Percentiles rank a stretch among this genome's conserved stretches.
These are phyloP conservation scores for Leishmania major DNA, from an alignment of 208 protist genomes.

Conservation along the genomic window DNA sequence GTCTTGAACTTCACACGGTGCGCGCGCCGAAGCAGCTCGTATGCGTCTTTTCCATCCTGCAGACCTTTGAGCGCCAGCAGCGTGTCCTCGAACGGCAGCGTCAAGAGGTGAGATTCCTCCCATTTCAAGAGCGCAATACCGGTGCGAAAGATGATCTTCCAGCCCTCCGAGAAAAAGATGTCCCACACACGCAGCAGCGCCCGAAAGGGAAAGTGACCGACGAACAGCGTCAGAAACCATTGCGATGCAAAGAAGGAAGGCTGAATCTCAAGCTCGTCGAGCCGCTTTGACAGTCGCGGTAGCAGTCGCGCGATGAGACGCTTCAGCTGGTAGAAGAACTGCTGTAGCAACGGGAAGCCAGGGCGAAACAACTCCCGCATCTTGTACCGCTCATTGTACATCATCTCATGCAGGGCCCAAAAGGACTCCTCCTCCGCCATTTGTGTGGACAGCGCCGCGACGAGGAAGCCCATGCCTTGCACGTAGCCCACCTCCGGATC, in stretches of 20 bases:
- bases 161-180: slow-evolving; percentile 92
- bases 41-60: slow-evolving; percentile 84
- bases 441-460: slow-evolving; percentile 86
- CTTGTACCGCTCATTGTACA: slow-evolving; percentile 83
- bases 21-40: slow-evolving; percentile 73
- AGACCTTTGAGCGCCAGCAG: slow-evolving; percentile 82
- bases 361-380: slow-evolving; percentile 88
- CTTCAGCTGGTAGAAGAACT: slow-evolving; percentile 90
- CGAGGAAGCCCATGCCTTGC: slow-evolving; percentile 95
- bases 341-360: slow-evolving; percentile 90
- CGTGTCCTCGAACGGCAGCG: slow-evolving; percentile 76
- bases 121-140: slow-evolving; percentile 90
- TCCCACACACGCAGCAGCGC: slow-evolving; percentile 92
- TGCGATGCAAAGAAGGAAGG: slow-evolving; percentile 92
- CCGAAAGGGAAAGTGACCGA: slow-evolving; percentile 88
- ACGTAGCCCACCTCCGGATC: slow-evolving; percentile 95
- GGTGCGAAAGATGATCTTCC: slow-evolving; percentile 94
- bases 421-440: slow-evolving; percentile 93
- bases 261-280: slow-evolving; percentile 72
- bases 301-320: slow-evolving; percentile 72
- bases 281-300: slow-evolving; percentile 78
- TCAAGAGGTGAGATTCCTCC: slow-evolving; percentile 79
- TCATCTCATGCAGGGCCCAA: slow-evolving; percentile 89
- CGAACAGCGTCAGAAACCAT: slow-evolving; percentile 95
- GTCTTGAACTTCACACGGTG: slow-evolving; percentile 90